Conservation (phyloP, 257 asterid genomes). For the Nemophila menziesii region DNA sequence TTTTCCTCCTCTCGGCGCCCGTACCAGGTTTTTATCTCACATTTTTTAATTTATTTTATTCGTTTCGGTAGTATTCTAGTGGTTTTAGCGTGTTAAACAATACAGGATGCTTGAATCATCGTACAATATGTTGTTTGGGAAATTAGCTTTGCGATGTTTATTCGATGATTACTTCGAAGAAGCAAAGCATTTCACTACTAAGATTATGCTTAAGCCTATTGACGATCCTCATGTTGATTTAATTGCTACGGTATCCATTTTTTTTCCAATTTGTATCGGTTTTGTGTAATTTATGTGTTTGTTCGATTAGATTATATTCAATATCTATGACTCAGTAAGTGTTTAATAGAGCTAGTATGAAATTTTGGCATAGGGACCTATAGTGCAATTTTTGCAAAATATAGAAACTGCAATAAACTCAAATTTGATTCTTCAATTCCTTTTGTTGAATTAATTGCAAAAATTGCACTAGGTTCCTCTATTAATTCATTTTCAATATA, state of each 20-base stretch:
- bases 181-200: conserved; percentile 54
- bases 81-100: conserved; percentile 3
- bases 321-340: too few species aligned
- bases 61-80: neutral
- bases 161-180: conserved; percentile 76
- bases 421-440: too few species aligned
- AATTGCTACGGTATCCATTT: conserved; percentile 77
- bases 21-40: conserved; percentile 42
- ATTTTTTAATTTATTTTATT: neutral
- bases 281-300: neutral
- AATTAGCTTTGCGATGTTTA: conserved; percentile 63
- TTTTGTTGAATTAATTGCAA: too few species aligned
- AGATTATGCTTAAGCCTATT: conserved; percentile 78
- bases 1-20: conserved; percentile 89
- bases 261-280: too few species aligned
- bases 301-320: too few species aligned
- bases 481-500: too few species aligned
- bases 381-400: too few species aligned
- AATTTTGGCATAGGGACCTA: too few species aligned
- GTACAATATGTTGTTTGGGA: conserved; percentile 66
- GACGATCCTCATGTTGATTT: conserved; percentile 93
- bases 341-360: too few species aligned
- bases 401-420: too few species aligned
- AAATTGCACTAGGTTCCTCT: too few species aligned
- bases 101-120: conserved; percentile 92